Evolutionary conservation across 495 filamentous ascomycete species (phyloP).

Genomic region (Aspergillus mulundensis): DNA sequence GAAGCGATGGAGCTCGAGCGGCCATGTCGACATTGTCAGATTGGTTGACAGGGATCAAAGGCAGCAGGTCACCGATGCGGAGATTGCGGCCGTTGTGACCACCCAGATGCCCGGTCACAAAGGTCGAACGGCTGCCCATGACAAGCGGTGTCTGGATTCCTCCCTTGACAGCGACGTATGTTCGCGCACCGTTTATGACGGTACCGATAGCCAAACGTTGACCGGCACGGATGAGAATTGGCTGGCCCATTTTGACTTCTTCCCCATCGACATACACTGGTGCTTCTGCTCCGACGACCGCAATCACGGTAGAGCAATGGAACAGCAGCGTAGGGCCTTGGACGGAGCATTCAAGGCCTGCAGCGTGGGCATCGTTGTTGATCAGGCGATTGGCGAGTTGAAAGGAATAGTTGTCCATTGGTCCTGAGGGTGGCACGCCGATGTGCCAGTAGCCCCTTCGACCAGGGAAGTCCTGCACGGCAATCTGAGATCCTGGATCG

Average conservation of each 20-base stretch:
- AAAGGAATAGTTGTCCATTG: slow-evolving; percentile 45
- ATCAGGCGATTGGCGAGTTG: slow-evolving; percentile 50
- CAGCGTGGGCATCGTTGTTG: slow-evolving; percentile 45
- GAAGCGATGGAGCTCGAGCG: neutral
- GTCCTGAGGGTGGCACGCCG: slow-evolving; percentile 45
- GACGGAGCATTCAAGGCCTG: slow-evolving; percentile 55
- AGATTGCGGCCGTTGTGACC: slow-evolving; percentile 50
- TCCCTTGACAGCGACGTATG: slow-evolving; percentile 55
- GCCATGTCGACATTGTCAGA: neutral
- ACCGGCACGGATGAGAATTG: slow-evolving; percentile 42
- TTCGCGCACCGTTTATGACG: slow-evolving; percentile 44
- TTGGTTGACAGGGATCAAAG: slow-evolving; percentile 28
- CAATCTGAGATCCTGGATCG: slow-evolving; percentile 48
- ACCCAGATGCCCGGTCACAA: slow-evolving; percentile 48
- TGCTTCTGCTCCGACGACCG: slow-evolving; percentile 52
- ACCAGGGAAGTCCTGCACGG: slow-evolving; percentile 54
- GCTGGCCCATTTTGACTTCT: slow-evolving; percentile 47
- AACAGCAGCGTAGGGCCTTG: slow-evolving; percentile 54
- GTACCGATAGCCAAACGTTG: slow-evolving; percentile 53
- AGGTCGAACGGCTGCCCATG: slow-evolving; percentile 56
- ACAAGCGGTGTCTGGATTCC: slow-evolving; percentile 50
- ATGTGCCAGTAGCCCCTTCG: slow-evolving; percentile 44
- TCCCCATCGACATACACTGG: slow-evolving; percentile 40
- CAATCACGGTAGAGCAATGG: slow-evolving; percentile 38
- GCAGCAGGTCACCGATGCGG: slow-evolving; percentile 32